These are phyloP conservation scores for Carpinus fangiana DNA, from an alignment of 306 rosid species.

Conservation along the genomic window DNA sequence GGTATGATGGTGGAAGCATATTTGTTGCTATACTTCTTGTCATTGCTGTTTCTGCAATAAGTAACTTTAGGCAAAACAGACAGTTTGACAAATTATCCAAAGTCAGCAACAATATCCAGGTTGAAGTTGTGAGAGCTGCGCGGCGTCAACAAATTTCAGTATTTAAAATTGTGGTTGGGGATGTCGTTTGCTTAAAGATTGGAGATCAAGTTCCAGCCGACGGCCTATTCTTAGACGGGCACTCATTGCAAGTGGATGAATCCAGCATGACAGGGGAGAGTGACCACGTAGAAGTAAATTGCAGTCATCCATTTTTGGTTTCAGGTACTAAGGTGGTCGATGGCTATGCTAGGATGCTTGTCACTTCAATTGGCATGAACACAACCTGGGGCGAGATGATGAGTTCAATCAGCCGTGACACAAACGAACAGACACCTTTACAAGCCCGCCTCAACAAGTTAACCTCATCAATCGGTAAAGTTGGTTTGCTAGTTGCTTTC, in stretches of 20 bases:
- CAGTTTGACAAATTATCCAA: slow-evolving; percentile 20
- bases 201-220: slow-evolving; percentile 37
- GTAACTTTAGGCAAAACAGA: slow-evolving; percentile 18
- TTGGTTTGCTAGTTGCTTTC: slow-evolving; percentile 23
- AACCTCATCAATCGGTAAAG: slow-evolving; percentile 4
- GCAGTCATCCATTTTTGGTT: slow-evolving; percentile 26
- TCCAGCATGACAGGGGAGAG: slow-evolving; percentile 29
- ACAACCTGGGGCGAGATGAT: slow-evolving; percentile 32
- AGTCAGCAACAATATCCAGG: slow-evolving; percentile 20
- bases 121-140: slow-evolving; percentile 27
- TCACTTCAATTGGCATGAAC: slow-evolving; percentile 35
- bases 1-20: slow-evolving; percentile 36
- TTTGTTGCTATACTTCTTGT: slow-evolving; percentile 29
- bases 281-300: slow-evolving; percentile 27
- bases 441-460: slow-evolving; percentile 20
- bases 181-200: slow-evolving; percentile 26
- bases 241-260: slow-evolving; percentile 21
- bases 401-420: slow-evolving; percentile 20
- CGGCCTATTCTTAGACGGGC: slow-evolving; percentile 29
- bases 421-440: slow-evolving; percentile 14
- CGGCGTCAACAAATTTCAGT: slow-evolving; percentile 17
- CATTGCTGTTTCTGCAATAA: slow-evolving; percentile 6
- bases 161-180: slow-evolving; percentile 36
- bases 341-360: slow-evolving; percentile 29
- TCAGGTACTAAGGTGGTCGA: slow-evolving; percentile 32